A percentile compares a stretch with the other conserved stretches of the same genome.
Evolutionary conservation across 1,284 basidiomycete genomes (phyloP).

Genomic region (Chalciporus sp.): DNA sequence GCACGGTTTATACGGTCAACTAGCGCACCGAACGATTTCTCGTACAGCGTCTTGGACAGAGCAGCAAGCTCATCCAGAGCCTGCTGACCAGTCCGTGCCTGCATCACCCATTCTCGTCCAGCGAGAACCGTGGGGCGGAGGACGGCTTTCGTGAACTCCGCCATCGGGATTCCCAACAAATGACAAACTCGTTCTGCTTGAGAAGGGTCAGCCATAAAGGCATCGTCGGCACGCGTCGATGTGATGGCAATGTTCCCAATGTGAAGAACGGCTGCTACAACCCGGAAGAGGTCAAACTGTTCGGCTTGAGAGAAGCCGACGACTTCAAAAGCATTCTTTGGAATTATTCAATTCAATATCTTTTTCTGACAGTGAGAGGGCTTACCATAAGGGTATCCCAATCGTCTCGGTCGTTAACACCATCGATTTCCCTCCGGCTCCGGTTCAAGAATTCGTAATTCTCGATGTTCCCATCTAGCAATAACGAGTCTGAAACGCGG

Average conservation of each 20-base stretch:
- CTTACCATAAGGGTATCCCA: conserved; percentile 80
- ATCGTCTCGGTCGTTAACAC: conserved; percentile 90
- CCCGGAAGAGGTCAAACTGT: conserved; percentile 92
- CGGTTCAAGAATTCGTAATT: conserved; percentile 93
- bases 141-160: conserved; percentile 88
- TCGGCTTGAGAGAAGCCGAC: conserved; percentile 87
- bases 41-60: conserved; percentile 95
- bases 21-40: conserved; percentile 93
- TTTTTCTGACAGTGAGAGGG: not conserved
- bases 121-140: conserved; percentile 90
- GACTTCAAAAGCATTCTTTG: conserved; percentile 75
- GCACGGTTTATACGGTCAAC: conserved; percentile 96
- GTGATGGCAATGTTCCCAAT: conserved; percentile 92
- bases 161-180: conserved; percentile 88
- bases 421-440: conserved; percentile 89
- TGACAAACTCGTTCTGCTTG: conserved; percentile 93
- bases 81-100: conserved; percentile 90
- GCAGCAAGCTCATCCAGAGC: conserved; percentile 92
- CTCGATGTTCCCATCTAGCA: conserved; percentile 77
- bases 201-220: conserved; percentile 79
- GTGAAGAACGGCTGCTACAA: conserved; percentile 92
- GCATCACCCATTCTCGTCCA: conserved; percentile 96
- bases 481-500: conserved; percentile 61
- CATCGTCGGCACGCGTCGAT: conserved; percentile 85
- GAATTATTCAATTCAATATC: conserved; percentile 12